Percentiles rank a stretch among this genome's conserved stretches.
Evolutionary conservation across 176 grass and related monocot genomes (phyloP).

Genomic region (Chrysopogon serrulatus): DNA sequence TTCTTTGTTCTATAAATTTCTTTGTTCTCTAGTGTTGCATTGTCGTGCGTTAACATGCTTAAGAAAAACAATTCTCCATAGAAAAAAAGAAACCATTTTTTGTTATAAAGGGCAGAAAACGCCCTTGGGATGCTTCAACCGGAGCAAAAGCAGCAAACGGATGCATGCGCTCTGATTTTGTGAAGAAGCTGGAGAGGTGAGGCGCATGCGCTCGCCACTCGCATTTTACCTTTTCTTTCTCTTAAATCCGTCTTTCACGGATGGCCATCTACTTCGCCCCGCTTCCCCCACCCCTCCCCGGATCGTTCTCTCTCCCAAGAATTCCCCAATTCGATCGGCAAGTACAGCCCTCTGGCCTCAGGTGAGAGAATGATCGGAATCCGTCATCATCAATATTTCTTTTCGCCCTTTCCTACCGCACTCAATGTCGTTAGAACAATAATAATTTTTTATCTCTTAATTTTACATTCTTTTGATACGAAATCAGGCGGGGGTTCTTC

Average conservation of each 20-base stretch:
- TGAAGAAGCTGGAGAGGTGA: not conserved
- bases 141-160: not conserved
- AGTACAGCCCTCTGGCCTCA: constrained; percentile 8
- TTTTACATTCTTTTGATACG: constrained; percentile 34
- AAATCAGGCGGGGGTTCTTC: constrained; percentile 41
- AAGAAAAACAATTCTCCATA: not conserved
- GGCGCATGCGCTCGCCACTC: not conserved
- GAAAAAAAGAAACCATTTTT: not conserved
- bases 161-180: not conserved
- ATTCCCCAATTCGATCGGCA: constrained; percentile 13
- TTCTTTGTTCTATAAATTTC: too few species aligned
- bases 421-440: not conserved
- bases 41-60: too few species aligned
- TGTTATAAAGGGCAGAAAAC: too few species aligned
- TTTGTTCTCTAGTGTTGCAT: too few species aligned
- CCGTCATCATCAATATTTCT: not conserved
- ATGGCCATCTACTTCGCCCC: constrained; percentile 26
- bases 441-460: not conserved
- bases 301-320: constrained; percentile 34
- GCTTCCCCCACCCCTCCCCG: constrained; percentile 17
- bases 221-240: constrained; percentile 23
- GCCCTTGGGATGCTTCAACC: not conserved
- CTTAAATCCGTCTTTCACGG: constrained; percentile 20
- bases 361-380: constrained; percentile 18
- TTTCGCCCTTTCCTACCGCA: not conserved